These are phyloP conservation scores for Maudiozyma humilis DNA, from an alignment of 1,139 yeast genomes.

Conservation along the genomic window DNA sequence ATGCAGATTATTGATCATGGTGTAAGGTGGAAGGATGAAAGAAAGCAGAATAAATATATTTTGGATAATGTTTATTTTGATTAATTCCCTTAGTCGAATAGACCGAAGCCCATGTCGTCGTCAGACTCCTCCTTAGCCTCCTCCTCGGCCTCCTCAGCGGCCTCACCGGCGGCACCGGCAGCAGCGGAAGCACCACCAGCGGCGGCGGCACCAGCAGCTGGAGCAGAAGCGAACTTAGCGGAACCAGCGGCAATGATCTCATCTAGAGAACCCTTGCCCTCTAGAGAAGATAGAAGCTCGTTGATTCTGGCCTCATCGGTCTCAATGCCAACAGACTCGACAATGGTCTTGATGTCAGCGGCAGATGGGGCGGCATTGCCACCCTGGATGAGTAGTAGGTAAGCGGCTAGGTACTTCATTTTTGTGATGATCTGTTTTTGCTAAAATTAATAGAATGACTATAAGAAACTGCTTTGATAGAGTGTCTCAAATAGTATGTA, in stretches of 20 bases:
- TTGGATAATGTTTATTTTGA: neutral
- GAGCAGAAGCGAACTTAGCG: conserved; percentile 90
- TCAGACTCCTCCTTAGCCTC: conserved; percentile 2
- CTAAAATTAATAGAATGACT: neutral
- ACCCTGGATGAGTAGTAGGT: conserved; percentile 76
- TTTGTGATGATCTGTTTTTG: neutral
- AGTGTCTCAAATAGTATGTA: neutral
- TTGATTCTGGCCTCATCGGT: conserved; percentile 82
- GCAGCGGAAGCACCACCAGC: conserved; percentile 62
- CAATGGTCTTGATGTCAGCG: conserved; percentile 44
- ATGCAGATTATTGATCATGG: too few relatives aligned
- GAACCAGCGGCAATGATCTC: conserved; percentile 95
- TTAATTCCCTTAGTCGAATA: conserved; percentile 3
- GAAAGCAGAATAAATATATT: neutral
- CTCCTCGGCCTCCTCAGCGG: conserved; percentile 45
- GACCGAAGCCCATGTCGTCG: conserved; percentile 6
- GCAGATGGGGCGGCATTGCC: conserved; percentile 41
- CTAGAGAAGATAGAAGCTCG: conserved; percentile 78
- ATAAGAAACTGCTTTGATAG: too few relatives aligned
- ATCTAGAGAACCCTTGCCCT: conserved; percentile 75
- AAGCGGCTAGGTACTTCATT: conserved; percentile 88
- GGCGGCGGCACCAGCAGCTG: conserved; percentile 93
- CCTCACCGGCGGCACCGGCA: conserved; percentile 64
- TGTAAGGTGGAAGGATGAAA: neutral
- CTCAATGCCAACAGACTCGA: conserved; percentile 91